Conservation (phyloP, 2,329 filamentous ascomycete species). For the Parastagonospora avenae region DNA sequence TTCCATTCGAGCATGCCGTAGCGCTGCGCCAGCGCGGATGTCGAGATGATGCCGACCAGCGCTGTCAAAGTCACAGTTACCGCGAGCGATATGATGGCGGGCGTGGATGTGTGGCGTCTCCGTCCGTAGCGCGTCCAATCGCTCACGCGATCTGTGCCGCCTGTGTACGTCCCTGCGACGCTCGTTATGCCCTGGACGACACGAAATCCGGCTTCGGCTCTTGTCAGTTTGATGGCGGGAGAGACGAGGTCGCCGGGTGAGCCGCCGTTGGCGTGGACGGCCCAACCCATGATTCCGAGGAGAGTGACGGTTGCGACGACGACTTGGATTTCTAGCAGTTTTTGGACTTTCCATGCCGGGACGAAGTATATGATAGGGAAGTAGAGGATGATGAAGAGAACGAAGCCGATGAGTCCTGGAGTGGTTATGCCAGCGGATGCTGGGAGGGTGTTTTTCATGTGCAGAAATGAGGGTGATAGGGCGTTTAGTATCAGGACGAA, state of each 20-base stretch:
- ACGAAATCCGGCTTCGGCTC: conserved; percentile 14
- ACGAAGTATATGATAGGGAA: conserved; percentile 22
- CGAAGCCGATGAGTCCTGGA: conserved; percentile 15
- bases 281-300: conserved; percentile 16
- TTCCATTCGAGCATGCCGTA: conserved; percentile 30
- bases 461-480: conserved; percentile 20
- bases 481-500: conserved; percentile 19
- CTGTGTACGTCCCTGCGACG: conserved; percentile 15
- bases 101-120: conserved; percentile 10
- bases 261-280: conserved; percentile 11
- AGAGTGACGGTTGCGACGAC: conserved; percentile 9
- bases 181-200: conserved; percentile 10
- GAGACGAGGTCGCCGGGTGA: conserved; percentile 14
- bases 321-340: conserved; percentile 15
- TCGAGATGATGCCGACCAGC: conserved; percentile 19
- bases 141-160: conserved; percentile 13
- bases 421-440: conserved; percentile 14
- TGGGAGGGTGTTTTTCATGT: conserved; percentile 26
- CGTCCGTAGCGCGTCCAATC: conserved; percentile 19
- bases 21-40: conserved; percentile 21
- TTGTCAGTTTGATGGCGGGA: conserved; percentile 13
- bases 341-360: conserved; percentile 16
- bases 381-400: conserved; percentile 17
- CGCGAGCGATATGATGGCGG: conserved; percentile 9
- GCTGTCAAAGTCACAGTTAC: conserved; percentile 17